These are phyloP conservation scores for Hirsutella thompsonii DNA, from an alignment of 2,329 filamentous ascomycete species.

Conservation along the genomic window DNA sequence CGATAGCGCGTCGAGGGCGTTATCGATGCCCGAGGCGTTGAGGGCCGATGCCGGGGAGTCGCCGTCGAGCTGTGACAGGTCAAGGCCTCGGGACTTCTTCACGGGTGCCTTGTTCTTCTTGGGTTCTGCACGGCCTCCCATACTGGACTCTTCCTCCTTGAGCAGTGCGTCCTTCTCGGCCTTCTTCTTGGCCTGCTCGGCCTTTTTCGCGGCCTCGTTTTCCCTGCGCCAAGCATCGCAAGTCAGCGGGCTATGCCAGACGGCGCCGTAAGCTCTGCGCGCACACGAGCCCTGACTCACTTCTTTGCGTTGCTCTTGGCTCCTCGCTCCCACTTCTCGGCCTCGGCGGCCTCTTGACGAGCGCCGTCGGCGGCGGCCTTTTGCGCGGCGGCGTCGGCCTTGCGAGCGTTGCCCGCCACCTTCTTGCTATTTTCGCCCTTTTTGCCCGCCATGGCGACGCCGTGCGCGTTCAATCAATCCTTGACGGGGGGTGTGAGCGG, in stretches of 20 bases:
- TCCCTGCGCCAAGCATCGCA: constrained; percentile 14
- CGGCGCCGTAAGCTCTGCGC: not conserved
- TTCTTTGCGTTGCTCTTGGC: constrained; percentile 78
- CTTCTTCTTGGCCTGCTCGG: constrained; percentile 81
- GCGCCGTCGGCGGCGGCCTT: constrained; percentile 63
- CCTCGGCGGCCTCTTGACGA: constrained; percentile 54
- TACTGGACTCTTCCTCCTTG: constrained; percentile 65
- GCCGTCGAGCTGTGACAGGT: constrained; percentile 61
- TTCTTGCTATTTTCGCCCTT: constrained; percentile 83
- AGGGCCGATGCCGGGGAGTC: constrained; percentile 46
- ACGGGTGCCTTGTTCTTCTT: constrained; percentile 57
- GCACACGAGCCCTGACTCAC: constrained; percentile 35
- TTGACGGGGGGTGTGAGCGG: too few relatives aligned
- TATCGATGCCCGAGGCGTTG: constrained; percentile 82
- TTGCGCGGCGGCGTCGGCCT: constrained; percentile 72
- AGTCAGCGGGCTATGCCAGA: not conserved
- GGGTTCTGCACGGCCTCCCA: constrained; percentile 42
- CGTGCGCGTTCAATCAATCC: not conserved
- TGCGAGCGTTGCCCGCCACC: constrained; percentile 76
- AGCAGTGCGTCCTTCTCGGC: constrained; percentile 78
- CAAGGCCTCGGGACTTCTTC: constrained; percentile 61
- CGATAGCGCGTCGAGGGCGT: constrained; percentile 76
- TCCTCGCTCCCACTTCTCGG: constrained; percentile 72
- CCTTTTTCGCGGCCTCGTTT: constrained; percentile 49
- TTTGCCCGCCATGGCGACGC: constrained; percentile 51